Conservation (phyloP, 495 filamentous ascomycete species). For the Hyphodiscus hymeniophilus region DNA sequence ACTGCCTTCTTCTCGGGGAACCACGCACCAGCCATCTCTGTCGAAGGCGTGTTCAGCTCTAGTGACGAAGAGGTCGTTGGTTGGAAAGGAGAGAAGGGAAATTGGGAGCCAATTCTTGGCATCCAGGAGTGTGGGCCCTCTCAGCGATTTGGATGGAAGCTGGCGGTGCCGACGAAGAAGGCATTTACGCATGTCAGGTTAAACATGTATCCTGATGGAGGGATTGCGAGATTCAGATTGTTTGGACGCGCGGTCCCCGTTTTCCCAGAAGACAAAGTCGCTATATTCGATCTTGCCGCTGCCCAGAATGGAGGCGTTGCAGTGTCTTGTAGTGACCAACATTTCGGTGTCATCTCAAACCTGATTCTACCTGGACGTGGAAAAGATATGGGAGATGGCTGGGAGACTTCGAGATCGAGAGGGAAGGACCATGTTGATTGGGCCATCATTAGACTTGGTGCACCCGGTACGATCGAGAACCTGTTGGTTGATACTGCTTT, state of each 20-base stretch:
- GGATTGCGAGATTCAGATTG: conserved; percentile 80
- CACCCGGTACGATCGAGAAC: conserved; percentile 58
- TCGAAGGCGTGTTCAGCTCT: conserved; percentile 67
- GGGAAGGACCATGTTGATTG: conserved; percentile 76
- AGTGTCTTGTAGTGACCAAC: conserved; percentile 70
- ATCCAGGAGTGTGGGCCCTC: conserved; percentile 65
- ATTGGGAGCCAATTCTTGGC: conserved; percentile 69
- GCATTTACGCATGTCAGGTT: conserved; percentile 79
- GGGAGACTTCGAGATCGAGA: conserved; percentile 81
- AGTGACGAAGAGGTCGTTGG: conserved; percentile 52
- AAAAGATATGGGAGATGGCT: conserved; percentile 89
- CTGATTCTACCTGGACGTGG: conserved; percentile 78
- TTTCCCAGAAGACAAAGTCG: conserved; percentile 50
- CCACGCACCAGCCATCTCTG: conserved; percentile 71
- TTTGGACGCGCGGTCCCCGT: conserved; percentile 73
- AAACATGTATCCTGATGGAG: conserved; percentile 89
- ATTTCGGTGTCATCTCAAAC: conserved; percentile 79
- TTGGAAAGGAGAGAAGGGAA: conserved; percentile 44
- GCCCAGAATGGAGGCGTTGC: conserved; percentile 76
- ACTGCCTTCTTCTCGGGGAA: conserved; percentile 85
- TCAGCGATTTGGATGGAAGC: conserved; percentile 70
- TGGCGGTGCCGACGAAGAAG: conserved; percentile 48
- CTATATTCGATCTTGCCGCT: conserved; percentile 73
- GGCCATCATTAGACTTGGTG: conserved; percentile 71
- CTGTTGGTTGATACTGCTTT: conserved; percentile 82